Percentiles rank a stretch among this genome's conserved stretches.
Conservation (phyloP, 2,329 filamentous ascomycete species). For the Aureobasidium sp. region DNA sequence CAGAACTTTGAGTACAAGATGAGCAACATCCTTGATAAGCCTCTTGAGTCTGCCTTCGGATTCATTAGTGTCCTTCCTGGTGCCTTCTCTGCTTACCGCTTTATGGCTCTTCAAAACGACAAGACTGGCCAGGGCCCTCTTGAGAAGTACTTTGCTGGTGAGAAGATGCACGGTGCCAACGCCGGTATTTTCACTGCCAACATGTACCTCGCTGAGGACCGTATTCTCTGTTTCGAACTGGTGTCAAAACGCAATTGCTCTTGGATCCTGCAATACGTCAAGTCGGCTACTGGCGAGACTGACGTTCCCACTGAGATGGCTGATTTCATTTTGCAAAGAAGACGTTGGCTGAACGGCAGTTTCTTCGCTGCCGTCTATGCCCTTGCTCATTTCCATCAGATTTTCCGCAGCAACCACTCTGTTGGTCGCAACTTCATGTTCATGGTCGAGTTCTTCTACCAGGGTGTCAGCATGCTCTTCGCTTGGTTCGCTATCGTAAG, state of each 20-base stretch:
- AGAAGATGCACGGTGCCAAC: conserved; percentile 88
- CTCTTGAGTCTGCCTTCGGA: conserved; percentile 91
- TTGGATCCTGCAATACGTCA: conserved; percentile 97
- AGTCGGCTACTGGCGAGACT: conserved; percentile 92
- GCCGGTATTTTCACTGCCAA: conserved; percentile 97
- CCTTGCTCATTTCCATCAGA: conserved; percentile 89
- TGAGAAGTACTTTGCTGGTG: conserved; percentile 94
- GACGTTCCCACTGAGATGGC: conserved; percentile 93
- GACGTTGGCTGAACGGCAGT: conserved; percentile 94
- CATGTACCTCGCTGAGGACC: conserved; percentile 98
- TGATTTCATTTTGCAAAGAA: conserved; percentile 89
- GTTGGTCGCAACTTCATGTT: conserved; percentile 82
- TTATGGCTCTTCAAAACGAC: conserved; percentile 90
- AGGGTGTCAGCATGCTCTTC: conserved; percentile 94
- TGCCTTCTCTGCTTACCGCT: conserved; percentile 97
- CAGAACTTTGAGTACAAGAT: conserved; percentile 99
- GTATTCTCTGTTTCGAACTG: conserved; percentile 97
- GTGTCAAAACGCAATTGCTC: conserved; percentile 96
- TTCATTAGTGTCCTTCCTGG: conserved; percentile 96
- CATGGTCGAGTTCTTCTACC: conserved; percentile 87
- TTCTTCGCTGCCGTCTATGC: conserved; percentile 98
- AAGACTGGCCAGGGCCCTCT: conserved; percentile 87
- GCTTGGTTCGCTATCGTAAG: conserved; percentile 89
- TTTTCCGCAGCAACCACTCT: conserved; percentile 89
- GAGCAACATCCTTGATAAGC: conserved; percentile 98